These are phyloP conservation scores for Davidsoniella eucalypti DNA, from an alignment of 2,329 filamentous ascomycete genomes.

Conservation along the genomic window DNA sequence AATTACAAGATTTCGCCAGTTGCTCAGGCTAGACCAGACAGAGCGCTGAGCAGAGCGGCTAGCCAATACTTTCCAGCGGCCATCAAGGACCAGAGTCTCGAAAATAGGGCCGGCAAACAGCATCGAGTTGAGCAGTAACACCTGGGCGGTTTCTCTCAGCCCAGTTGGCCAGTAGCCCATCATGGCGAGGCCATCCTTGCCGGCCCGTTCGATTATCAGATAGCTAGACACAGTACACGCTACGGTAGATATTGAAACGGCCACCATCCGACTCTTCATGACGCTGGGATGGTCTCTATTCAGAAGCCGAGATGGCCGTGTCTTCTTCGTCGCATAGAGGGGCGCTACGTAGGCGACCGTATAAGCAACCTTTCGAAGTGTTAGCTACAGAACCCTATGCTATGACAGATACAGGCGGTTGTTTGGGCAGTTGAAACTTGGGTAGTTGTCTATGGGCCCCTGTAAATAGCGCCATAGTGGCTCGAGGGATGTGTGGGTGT, in stretches of 20 bases:
- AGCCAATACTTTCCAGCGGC: slow-evolving; percentile 50
- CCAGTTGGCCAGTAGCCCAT: slow-evolving; percentile 72
- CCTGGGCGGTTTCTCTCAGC: slow-evolving; percentile 43
- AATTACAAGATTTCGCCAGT: slow-evolving; percentile 74
- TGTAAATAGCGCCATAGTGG: no score
- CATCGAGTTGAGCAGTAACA: slow-evolving; percentile 54
- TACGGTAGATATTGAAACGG: slow-evolving; percentile 60
- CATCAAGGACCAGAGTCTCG: slow-evolving; percentile 58
- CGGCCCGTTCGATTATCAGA: slow-evolving; percentile 33
- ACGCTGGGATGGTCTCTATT: slow-evolving; percentile 79
- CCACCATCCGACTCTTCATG: slow-evolving; percentile 70
- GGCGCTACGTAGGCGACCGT: slow-evolving; percentile 82
- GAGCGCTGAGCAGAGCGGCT: slow-evolving; percentile 37
- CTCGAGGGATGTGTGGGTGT: slow-evolving; percentile 1
- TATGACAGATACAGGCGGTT: neutral
- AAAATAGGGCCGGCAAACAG: slow-evolving; percentile 78
- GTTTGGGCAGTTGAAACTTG: neutral
- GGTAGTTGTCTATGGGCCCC: neutral
- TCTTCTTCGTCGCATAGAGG: slow-evolving; percentile 68
- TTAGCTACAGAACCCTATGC: neutral
- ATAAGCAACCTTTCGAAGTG: slow-evolving; percentile 45
- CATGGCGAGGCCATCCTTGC: slow-evolving; percentile 22
- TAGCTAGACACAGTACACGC: slow-evolving; percentile 47
- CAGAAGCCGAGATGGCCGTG: slow-evolving; percentile 61
- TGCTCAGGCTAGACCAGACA: slow-evolving; percentile 55